Conservation (phyloP, 768 basidiomycete genomes). For the Cyathus striatus region DNA sequence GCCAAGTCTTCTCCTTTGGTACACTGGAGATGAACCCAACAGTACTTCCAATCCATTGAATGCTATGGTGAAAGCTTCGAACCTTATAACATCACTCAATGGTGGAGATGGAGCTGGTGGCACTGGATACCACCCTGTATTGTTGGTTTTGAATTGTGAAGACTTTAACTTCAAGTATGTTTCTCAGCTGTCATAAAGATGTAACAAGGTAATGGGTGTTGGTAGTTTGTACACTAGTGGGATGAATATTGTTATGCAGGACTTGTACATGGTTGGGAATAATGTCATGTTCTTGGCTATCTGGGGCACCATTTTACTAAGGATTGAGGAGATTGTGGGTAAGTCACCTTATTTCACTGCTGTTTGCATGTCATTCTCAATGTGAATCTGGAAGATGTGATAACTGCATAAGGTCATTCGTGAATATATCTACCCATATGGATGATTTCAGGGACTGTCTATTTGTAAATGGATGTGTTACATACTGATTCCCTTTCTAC, state of each 20-base stretch:
- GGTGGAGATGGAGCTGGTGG: conserved; percentile 42
- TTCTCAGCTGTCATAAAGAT: not conserved
- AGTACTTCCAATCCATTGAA: conserved; percentile 64
- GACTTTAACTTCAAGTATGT: conserved; percentile 56
- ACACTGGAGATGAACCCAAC: conserved; percentile 73
- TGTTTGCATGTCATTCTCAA: too few relatives aligned
- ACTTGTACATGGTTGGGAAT: conserved; percentile 53
- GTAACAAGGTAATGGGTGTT: not conserved
- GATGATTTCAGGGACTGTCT: conserved; percentile 58
- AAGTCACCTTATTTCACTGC: conserved; percentile 26
- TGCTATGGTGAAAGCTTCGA: conserved; percentile 47
- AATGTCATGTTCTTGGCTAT: conserved; percentile 59
- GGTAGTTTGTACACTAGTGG: conserved; percentile 45
- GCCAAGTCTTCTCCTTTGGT: conserved; percentile 68
- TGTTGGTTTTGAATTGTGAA: conserved; percentile 60
- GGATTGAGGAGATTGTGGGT: conserved; percentile 73
- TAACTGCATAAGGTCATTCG: conserved; percentile 64
- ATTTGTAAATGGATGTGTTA: conserved; percentile 58
- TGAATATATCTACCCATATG: conserved; percentile 65
- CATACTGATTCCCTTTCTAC: too few relatives aligned
- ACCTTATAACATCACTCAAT: conserved; percentile 55
- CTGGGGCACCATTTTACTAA: conserved; percentile 57
- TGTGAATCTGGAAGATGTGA: too few relatives aligned
- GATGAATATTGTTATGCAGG: conserved; percentile 68
- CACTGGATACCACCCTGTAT: conserved; percentile 60